A percentile compares a stretch with the other conserved stretches of the same genome.
phyloP scores from a whole-genome alignment of 2,329 filamentous ascomycete genomes.

The Elsinoe fawcettii region DNA sequence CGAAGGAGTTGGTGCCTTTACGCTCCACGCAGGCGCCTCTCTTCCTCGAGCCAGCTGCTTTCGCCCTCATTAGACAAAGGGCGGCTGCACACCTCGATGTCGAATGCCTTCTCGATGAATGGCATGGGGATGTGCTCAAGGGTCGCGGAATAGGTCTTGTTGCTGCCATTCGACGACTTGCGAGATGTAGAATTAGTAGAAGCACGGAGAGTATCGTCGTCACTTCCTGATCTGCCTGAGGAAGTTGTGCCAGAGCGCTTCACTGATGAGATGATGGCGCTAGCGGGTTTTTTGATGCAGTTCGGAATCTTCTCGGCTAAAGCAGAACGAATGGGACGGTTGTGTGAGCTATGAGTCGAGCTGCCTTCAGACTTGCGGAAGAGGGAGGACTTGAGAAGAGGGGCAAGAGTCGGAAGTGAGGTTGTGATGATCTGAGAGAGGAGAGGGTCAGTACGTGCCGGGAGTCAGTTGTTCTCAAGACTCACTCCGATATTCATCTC shows the following conservation, averaged over 20 bases:
- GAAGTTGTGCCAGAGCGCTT: neutral
- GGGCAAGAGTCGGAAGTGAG: conserved; percentile 10
- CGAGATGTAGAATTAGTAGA: neutral
- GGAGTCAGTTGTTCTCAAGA: no score
- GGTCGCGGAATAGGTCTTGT: neutral
- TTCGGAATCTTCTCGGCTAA: conserved; percentile 1
- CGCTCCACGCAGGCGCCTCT: neutral
- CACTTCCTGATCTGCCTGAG: neutral
- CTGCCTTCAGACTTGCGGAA: conserved; percentile 3
- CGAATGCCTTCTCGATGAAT: conserved; percentile 1
- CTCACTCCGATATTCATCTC: conserved; percentile 17
- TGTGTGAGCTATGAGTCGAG: conserved; percentile 2
- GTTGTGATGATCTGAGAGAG: conserved; percentile 11
- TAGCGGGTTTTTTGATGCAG: neutral
- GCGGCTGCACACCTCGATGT: neutral
- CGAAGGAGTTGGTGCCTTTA: neutral
- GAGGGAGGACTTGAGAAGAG: conserved; percentile 5
- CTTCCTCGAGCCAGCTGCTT: neutral
- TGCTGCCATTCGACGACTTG: conserved; percentile 2
- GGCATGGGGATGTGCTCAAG: conserved; percentile 8
- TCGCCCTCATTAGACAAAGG: neutral
- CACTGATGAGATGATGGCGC: neutral
- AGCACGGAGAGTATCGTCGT: neutral
- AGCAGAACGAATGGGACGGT: conserved; percentile 2
- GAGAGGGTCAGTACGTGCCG: neutral